These are phyloP conservation scores for Aspergillus fijiensis DNA, from an alignment of 2,329 filamentous ascomycete genomes.

Conservation along the genomic window DNA sequence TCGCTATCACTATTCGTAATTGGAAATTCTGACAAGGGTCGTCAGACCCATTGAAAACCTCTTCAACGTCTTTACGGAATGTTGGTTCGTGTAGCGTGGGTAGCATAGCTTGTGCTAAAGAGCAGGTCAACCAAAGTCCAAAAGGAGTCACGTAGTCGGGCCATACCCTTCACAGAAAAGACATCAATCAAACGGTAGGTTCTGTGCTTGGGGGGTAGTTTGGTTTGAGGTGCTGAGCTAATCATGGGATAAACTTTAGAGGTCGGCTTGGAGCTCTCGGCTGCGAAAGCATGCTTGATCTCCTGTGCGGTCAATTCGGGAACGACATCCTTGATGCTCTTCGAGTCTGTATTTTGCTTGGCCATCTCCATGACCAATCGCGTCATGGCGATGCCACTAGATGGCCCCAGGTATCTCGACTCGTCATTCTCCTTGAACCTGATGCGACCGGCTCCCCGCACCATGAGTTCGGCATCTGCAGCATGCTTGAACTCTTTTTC, in stretches of 20 bases:
- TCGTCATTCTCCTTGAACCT: conserved; percentile 83
- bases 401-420: conserved; percentile 85
- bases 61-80: conserved; percentile 73
- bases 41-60: conserved; percentile 72
- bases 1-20: conserved; percentile 86
- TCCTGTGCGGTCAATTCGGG: conserved; percentile 68
- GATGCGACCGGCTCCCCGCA: conserved; percentile 82
- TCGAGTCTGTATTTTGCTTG: conserved; percentile 86
- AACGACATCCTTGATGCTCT: conserved; percentile 88
- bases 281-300: conserved; percentile 65
- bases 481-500: conserved; percentile 73
- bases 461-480: conserved; percentile 76
- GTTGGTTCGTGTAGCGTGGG: conserved; percentile 82
- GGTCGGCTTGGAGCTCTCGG: conserved; percentile 65
- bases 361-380: conserved; percentile 94
- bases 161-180: conserved; percentile 77
- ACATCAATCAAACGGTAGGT: conserved; percentile 78
- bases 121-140: conserved; percentile 21
- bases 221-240: conserved; percentile 76
- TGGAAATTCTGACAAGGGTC: conserved; percentile 87
- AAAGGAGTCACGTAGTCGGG: neutral
- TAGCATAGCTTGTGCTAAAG: conserved; percentile 78
- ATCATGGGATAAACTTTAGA: conserved; percentile 87
- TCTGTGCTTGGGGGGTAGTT: conserved; percentile 70
- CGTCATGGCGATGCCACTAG: conserved; percentile 93